Evolutionary conservation across 495 filamentous ascomycete genomes (phyloP), one percentile per base, ranked within the genome.

Genomic region (Tuber melanosporum): DNA sequence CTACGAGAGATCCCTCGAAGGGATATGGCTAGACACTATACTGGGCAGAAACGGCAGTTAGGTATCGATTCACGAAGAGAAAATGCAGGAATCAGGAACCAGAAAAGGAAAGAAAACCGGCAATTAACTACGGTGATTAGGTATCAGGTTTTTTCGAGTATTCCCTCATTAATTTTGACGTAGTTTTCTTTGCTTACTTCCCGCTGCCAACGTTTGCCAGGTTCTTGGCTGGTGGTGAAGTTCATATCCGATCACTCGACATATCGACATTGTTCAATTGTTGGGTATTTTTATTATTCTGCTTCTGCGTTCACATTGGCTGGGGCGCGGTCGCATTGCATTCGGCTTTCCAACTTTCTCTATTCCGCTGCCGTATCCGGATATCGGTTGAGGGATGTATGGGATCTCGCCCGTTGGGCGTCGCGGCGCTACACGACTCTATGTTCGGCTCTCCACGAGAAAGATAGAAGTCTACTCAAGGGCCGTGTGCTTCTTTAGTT

Each of bases 11-110:
- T 42, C 20, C 22, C 17, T 19, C 2, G 39, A 41, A 19, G 26
- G n/a, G 26, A 71, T 43, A 36, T 71, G 46, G 52, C 44, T 71
- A 75, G 62, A 70, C 39, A 71, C 36, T 70, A 39, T 71, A 45
- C 73, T 66, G n/a, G 41, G 43, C 43, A 42, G 42, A 44, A 73
- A 71, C 41, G 69, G 39, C 43, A 19, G 71, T 39, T 75, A 42
- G 45, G 17, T 72, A 49, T 72, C 26, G n/a, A 22, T 39, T 43
- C 43, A 71, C 9, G 43, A 42, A 47, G 39, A 22, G 72, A 42
- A 76, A 78, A 72, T 73, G 39, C 66, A 76, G 22, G n/a, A 73
- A 77, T 39, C 1, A 39, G 39, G 39, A 41, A 41, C 39, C 4
- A 2, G 2, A 5, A 5, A 5, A 47, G 74, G 32, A 70, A 70